Evolutionary conservation across 371 early-diverging fungal genomes (phyloP).

Genomic region (Mortierella sp.): DNA sequence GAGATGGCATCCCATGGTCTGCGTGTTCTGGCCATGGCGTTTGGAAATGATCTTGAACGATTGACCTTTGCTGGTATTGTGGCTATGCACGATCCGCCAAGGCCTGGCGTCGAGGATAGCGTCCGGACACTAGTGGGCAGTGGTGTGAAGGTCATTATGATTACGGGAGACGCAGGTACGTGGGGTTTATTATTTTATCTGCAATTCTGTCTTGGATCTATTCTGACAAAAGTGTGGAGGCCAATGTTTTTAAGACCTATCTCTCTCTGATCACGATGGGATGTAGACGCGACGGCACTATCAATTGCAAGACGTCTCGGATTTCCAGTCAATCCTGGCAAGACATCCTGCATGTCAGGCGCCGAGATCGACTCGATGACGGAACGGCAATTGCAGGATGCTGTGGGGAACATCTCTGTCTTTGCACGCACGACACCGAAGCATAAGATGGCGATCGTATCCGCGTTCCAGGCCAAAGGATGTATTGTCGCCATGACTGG

Average conservation of each 20-base stretch:
- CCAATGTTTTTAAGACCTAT: background rate
- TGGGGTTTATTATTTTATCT: background rate
- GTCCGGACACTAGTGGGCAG: constrained; percentile 72
- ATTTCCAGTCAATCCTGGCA: constrained; percentile 69
- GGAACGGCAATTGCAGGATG: constrained; percentile 71
- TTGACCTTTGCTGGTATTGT: constrained; percentile 85
- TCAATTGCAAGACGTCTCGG: constrained; percentile 84
- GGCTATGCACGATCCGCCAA: constrained; percentile 89
- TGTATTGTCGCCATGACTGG: constrained; percentile 93
- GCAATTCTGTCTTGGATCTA: background rate
- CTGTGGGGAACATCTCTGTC: constrained; percentile 70
- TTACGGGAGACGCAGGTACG: constrained; percentile 89
- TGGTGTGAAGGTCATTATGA: constrained; percentile 89
- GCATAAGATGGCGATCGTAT: constrained; percentile 90
- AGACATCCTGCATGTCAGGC: constrained; percentile 74
- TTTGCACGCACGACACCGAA: constrained; percentile 94
- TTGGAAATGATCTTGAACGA: constrained; percentile 66
- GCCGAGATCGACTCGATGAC: constrained; percentile 76
- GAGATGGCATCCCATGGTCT: constrained; percentile 86
- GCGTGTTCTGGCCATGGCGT: constrained; percentile 89
- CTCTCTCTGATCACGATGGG: background rate
- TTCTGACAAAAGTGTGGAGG: too few relatives aligned
- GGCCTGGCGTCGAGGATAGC: constrained; percentile 77
- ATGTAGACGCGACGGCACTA: constrained; percentile 76
- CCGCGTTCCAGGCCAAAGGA: constrained; percentile 79